Base-by-base conservation (phyloP, 371 early-diverging fungal species). In the Mortierella sp. region DNA sequence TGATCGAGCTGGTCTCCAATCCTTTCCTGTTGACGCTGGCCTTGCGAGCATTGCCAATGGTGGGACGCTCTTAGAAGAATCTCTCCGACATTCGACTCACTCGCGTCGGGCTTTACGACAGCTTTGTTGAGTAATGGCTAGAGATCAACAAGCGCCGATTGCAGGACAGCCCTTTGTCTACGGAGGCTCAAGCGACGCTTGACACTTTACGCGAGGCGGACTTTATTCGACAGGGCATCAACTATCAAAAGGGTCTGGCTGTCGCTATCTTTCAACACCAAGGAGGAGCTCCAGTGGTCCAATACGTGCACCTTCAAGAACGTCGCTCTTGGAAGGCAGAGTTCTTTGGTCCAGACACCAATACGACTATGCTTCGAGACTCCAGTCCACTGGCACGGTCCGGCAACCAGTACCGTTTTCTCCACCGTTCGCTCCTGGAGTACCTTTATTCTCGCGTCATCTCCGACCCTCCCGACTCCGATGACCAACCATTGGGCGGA, bases 401-500 rank as follows among this genome's bases (percentile, higher is more conserved):
- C 0, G 53, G 53, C 4, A 14, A 26, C 13, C 29, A 14, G 14
- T 53, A 29, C 14, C 73, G 53, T 0, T 66, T 73, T 14, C 39
- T 55, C 22, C 73, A 73, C n/a, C 52, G 44, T 0, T 73, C 73
- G 0, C 5, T 73, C 0, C 66, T 55, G 37, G 73, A 73, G 8
- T 66, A 73, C 24, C 29, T 53, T 29, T 53, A 26, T 26, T 53
- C 53, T 3, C 24, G 53, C 29, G 14, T 29, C 13, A 26, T 53
- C 2, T 53, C 24, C 6, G 53, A 53, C 29, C 29, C 53, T 53
- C 14, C 29, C 2, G 53, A 53, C 14, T 53, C 8, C 11, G 24
- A 24, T 14, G 26, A 11, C 24, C 0, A 53, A 47, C 19, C 2
- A n/a, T n/a, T n/a, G n/a, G n/a, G n/a, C n/a, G n/a, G n/a, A n/a